A percentile compares a stretch with the other conserved stretches of the same genome.
phyloP scores from a whole-genome alignment of 75 land plant species.

The Pinus tabuliformis region DNA sequence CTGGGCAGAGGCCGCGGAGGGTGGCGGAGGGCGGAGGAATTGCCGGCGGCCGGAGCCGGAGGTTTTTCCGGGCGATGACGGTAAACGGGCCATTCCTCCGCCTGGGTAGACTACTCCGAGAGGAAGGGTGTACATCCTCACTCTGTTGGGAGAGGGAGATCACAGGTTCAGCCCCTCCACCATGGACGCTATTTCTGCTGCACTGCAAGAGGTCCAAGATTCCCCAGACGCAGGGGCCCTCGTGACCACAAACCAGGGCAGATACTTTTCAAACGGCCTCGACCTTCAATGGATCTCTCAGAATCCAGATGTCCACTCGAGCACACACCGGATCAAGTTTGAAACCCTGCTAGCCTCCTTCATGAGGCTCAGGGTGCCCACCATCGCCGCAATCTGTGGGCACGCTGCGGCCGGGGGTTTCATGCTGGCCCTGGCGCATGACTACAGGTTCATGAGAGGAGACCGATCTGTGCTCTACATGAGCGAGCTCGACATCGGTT shows the following conservation, averaged over 20 bases:
- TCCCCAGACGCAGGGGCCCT: slow-evolving; percentile 15
- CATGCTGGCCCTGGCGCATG: slow-evolving; percentile 63
- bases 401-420: slow-evolving; percentile 75
- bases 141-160: slow-evolving; percentile 23
- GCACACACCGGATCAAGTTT: slow-evolving; percentile 23
- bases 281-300: slow-evolving; percentile 65
- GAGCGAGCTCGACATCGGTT: slow-evolving; percentile 71
- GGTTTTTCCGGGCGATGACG: no score
- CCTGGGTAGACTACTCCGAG: background rate
- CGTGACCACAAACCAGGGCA: slow-evolving; percentile 41
- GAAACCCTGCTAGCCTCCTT: slow-evolving; percentile 37
- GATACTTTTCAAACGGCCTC: slow-evolving; percentile 82
- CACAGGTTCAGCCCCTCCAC: slow-evolving; percentile 30
- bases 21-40: no score
- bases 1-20: no score
- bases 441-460: slow-evolving; percentile 56
- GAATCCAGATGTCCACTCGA: background rate
- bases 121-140: slow-evolving; percentile 32
- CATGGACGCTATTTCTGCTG: slow-evolving; percentile 11
- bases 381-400: slow-evolving; percentile 76
- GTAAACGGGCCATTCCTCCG: no score
- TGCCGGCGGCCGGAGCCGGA: no score
- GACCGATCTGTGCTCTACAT: slow-evolving; percentile 60
- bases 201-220: slow-evolving; percentile 6
- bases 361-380: slow-evolving; percentile 67